Conservation (phyloP, 179 eudicot species). For the Beta lomatogona region DNA sequence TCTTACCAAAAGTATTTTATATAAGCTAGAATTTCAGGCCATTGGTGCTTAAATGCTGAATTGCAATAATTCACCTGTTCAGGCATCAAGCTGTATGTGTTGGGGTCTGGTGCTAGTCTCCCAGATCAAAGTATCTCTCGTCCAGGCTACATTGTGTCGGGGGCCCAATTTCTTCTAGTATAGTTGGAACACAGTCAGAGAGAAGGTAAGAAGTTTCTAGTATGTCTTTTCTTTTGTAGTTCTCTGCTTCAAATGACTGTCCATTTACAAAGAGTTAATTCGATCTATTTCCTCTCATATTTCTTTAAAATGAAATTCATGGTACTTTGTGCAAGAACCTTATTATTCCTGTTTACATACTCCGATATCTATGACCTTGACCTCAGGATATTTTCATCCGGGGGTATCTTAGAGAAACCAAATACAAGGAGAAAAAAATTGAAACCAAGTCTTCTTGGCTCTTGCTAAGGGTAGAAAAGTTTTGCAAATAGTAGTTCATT, state of each 20-base stretch:
- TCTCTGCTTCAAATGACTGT: not conserved
- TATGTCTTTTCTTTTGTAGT: conserved; percentile 3
- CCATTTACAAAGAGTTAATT: conserved; percentile 17
- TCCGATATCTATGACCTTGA: not conserved
- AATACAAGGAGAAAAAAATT: not conserved
- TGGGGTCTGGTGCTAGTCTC: not conserved
- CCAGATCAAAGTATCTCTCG: not conserved
- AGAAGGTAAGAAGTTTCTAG: not conserved
- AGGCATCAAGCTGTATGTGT: no score
- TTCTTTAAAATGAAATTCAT: no score
- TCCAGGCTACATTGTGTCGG: not conserved
- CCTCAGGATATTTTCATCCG: not conserved
- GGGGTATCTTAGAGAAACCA: not conserved
- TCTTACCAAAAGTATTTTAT: no score
- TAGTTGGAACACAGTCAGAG: not conserved
- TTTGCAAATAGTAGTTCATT: conserved; percentile 75
- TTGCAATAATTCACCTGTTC: no score
- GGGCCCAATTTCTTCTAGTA: not conserved
- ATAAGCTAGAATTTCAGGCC: no score
- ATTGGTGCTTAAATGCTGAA: no score
- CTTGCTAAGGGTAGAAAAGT: conserved; percentile 65
- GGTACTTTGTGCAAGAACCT: conserved; percentile 6
- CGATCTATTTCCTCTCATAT: not conserved
- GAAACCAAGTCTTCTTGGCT: not conserved
- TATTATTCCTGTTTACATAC: not conserved